phyloP scores from a whole-genome alignment of 371 early-diverging fungal genomes.

The Mortierella sp. region DNA sequence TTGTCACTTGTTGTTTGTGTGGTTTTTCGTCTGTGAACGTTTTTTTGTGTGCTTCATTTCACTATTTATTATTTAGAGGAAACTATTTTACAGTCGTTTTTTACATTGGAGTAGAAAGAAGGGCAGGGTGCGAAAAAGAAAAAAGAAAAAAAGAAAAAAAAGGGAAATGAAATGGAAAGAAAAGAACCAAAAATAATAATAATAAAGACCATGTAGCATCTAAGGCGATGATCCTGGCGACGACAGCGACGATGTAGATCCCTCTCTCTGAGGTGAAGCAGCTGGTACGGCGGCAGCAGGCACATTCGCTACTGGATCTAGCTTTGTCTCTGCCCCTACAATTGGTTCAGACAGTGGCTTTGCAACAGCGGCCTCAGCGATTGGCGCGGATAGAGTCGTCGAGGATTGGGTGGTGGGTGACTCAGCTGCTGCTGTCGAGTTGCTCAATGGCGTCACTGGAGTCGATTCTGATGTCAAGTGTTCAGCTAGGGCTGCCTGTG shows the following conservation, averaged over 20 bases:
- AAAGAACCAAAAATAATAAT: not conserved
- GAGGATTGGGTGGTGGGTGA: not conserved
- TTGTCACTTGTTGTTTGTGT: no score
- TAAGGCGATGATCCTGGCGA: slow-evolving; percentile 23
- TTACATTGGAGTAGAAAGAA: slow-evolving; percentile 10
- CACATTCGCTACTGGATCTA: not conserved
- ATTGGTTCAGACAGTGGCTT: not conserved
- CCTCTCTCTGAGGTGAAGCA: not conserved
- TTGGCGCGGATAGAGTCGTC: not conserved
- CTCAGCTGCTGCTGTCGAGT: not conserved
- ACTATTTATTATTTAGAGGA: slow-evolving; percentile 1
- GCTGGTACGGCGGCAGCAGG: not conserved
- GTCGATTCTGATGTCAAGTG: not conserved
- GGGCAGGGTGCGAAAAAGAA: not conserved
- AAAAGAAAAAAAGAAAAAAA: not conserved
- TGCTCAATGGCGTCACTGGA: not conserved
- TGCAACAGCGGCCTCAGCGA: not conserved
- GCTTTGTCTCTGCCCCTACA: not conserved
- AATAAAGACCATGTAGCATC: not conserved
- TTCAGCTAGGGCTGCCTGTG: no score
- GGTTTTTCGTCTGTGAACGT: no score
- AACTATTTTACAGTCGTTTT: slow-evolving; percentile 4
- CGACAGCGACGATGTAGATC: slow-evolving; percentile 18
- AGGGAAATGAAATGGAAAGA: not conserved
- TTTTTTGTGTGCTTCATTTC: not conserved